Conservation (phyloP, 306 rosid genomes). For the Nissolia schottii region DNA sequence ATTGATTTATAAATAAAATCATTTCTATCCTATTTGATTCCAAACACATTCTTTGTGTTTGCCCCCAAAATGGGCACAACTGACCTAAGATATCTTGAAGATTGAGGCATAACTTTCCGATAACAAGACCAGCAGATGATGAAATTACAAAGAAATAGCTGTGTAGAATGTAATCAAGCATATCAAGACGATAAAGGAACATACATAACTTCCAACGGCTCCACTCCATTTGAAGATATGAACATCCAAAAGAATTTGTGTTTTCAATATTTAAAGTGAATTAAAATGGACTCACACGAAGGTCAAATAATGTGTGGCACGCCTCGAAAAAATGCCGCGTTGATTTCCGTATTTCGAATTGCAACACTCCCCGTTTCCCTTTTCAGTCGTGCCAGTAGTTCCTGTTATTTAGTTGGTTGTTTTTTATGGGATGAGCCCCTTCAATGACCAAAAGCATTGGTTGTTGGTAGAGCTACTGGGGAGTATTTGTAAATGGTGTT, state of each 20-base stretch:
- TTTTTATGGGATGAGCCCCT: too few relatives aligned
- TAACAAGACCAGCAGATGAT: background rate
- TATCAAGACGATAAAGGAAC: background rate
- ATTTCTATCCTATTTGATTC: too few relatives aligned
- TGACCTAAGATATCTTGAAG: background rate
- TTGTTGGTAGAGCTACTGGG: background rate
- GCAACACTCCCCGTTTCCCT: too few relatives aligned
- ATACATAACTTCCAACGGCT: background rate
- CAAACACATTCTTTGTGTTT: background rate
- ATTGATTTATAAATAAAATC: too few relatives aligned
- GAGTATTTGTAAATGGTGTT: background rate
- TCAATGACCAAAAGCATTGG: too few relatives aligned
- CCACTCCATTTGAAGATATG: background rate
- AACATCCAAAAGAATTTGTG: constrained; percentile 3
- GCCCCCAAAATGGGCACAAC: background rate
- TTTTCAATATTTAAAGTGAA: constrained; percentile 40
- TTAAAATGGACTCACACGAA: constrained; percentile 12
- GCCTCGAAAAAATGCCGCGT: background rate
- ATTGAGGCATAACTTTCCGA: background rate
- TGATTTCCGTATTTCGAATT: background rate
- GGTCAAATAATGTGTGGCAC: background rate
- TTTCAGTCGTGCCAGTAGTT: too few relatives aligned
- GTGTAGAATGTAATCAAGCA: background rate
- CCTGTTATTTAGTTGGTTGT: too few relatives aligned
- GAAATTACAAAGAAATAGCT: constrained; percentile 17